Evolutionary conservation across 345 rosid genomes (phyloP).

Genomic region (Eucalyptus viminalis): DNA sequence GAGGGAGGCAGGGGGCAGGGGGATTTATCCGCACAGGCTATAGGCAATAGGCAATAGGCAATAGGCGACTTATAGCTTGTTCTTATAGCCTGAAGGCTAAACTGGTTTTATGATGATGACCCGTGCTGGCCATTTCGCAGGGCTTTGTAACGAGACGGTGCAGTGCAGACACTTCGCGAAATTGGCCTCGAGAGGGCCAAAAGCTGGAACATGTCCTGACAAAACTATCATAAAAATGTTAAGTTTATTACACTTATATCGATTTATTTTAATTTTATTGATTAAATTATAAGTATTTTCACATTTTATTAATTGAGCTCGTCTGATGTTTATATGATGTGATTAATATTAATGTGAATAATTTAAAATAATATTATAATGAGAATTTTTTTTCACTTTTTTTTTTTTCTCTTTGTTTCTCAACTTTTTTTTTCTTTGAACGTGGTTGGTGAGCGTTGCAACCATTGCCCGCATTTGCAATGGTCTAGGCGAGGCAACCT

Average conservation of each 20-base stretch:
- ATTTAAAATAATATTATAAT: too few relatives aligned
- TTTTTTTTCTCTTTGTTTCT: too few relatives aligned
- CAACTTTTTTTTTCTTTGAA: too few relatives aligned
- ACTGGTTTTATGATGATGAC: background rate
- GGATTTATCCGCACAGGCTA: background rate
- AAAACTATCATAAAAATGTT: too few relatives aligned
- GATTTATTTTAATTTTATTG: too few relatives aligned
- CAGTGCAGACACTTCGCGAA: background rate
- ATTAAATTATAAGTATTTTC: too few relatives aligned
- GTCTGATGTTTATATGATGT: rapidly evolving
- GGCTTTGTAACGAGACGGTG: background rate
- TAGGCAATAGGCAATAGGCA: background rate
- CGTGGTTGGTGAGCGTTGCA: rapidly evolving
- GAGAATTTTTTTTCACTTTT: too few relatives aligned
- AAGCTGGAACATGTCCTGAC: background rate
- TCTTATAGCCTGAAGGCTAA: background rate
- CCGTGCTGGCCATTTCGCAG: background rate
- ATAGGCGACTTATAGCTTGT: background rate
- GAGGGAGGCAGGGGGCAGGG: background rate
- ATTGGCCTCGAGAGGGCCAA: background rate
- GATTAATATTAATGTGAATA: rapidly evolving
- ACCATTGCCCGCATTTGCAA: too few relatives aligned
- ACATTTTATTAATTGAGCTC: rapidly evolving
- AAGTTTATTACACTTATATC: too few relatives aligned
- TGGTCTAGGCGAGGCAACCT: too few relatives aligned